phyloP scores from a whole-genome alignment of 345 rosid genomes.

The Eucalyptus pumila region DNA sequence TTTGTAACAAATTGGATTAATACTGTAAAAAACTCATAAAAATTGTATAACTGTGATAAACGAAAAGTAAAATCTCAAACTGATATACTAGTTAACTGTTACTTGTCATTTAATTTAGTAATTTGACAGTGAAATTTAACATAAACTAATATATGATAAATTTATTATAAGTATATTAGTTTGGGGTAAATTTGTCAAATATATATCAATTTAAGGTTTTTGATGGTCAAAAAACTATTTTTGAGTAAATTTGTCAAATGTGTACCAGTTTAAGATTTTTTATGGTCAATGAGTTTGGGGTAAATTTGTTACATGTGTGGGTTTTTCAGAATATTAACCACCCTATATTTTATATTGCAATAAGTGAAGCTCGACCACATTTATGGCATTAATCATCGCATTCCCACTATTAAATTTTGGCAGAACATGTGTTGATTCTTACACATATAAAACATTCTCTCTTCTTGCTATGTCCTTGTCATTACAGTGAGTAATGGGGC shows the following conservation, averaged over 20 bases:
- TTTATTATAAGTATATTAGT: rapidly evolving
- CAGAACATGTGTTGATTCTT: not conserved
- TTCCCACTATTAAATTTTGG: not conserved
- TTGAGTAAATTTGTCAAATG: no score
- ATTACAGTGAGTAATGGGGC: not conserved
- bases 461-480: not conserved
- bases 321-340: no score
- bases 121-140: no score
- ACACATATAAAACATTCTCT: not conserved
- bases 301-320: no score
- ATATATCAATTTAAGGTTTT: rapidly evolving
- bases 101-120: rapidly evolving
- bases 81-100: rapidly evolving
- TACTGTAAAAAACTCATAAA: no score
- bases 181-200: no score
- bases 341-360: not conserved
- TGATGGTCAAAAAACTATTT: no score
- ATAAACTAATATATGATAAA: no score
- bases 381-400: not conserved
- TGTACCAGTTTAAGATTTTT: no score
- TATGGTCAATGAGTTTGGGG: rapidly evolving
- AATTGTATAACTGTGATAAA: rapidly evolving
- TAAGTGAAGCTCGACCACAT: not conserved
- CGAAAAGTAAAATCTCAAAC: no score
- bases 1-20: no score